These are phyloP conservation scores for Datura wrightii DNA, from an alignment of 257 asterid species.

Conservation along the genomic window DNA sequence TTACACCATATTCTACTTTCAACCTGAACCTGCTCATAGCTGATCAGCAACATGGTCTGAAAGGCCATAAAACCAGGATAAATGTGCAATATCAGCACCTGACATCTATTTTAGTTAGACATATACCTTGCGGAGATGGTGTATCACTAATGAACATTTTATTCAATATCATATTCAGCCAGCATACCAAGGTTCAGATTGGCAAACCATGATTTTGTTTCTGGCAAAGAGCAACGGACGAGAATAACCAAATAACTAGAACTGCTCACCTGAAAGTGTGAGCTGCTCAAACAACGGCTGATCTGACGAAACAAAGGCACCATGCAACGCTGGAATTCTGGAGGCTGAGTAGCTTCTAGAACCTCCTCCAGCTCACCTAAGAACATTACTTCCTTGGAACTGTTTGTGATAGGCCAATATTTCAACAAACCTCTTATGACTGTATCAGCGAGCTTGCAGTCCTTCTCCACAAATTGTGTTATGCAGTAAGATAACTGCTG, in stretches of 20 bases:
- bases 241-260: neutral
- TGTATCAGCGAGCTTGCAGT: slow-evolving; percentile 81
- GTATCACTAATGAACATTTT: neutral
- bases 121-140: neutral
- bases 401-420: slow-evolving; percentile 83
- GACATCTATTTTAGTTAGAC: neutral
- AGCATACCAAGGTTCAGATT: neutral
- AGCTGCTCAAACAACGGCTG: slow-evolving; percentile 71
- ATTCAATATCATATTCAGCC: neutral
- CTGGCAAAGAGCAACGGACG: neutral
- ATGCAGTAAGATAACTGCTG: slow-evolving; percentile 82
- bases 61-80: neutral
- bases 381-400: slow-evolving; percentile 87
- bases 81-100: neutral
- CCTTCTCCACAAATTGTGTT: slow-evolving; percentile 81
- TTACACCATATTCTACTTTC: neutral
- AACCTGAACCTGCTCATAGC: slow-evolving; percentile 4
- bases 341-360: slow-evolving; percentile 79
- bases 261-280: slow-evolving; percentile 75
- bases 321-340: slow-evolving; percentile 85
- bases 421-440: slow-evolving; percentile 79
- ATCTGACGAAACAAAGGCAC: slow-evolving; percentile 75
- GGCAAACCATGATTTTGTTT: neutral
- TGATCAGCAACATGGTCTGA: neutral
- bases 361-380: slow-evolving; percentile 86